Evolutionary conservation across 345 rosid species (phyloP).

Genomic region (Acer yangbiense): DNA sequence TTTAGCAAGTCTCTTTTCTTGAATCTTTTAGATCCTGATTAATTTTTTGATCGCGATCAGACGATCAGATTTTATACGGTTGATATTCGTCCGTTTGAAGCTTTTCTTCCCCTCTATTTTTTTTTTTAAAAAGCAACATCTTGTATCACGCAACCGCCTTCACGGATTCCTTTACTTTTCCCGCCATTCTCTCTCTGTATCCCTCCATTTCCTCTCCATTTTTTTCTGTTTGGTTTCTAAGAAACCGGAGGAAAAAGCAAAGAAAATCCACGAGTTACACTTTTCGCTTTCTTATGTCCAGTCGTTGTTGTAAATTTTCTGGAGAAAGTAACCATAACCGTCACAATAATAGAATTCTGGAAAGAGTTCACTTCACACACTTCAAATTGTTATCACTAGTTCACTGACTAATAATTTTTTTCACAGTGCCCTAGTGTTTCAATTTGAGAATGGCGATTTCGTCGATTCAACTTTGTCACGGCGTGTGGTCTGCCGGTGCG

Average conservation of each 20-base stretch:
- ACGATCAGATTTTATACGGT: not conserved
- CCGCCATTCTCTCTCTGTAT: not conserved
- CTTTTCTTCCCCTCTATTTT: not conserved
- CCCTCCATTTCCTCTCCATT: no score
- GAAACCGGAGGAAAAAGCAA: not conserved
- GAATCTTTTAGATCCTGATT: not conserved
- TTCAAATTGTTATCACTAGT: not conserved
- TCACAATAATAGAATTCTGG: not conserved
- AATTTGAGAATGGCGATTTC: constrained; percentile 33
- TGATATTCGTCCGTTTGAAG: not conserved
- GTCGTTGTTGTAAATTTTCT: not conserved
- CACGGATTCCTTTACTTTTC: constrained; percentile 4
- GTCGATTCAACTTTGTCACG: constrained; percentile 24
- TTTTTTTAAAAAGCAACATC: not conserved
- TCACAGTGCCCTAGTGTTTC: not conserved
- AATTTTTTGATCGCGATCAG: not conserved
- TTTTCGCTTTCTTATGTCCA: constrained; percentile 1
- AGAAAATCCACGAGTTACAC: not conserved
- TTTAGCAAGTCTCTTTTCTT: not conserved
- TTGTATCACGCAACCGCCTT: not conserved
- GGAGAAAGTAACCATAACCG: not conserved
- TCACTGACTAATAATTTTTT: not conserved
- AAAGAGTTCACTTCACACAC: not conserved
- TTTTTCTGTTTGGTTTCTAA: not conserved
- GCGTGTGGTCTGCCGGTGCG: constrained; percentile 20